These are phyloP conservation scores for Termitomyces sp. DNA, from an alignment of 768 basidiomycete genomes.

Conservation along the genomic window DNA sequence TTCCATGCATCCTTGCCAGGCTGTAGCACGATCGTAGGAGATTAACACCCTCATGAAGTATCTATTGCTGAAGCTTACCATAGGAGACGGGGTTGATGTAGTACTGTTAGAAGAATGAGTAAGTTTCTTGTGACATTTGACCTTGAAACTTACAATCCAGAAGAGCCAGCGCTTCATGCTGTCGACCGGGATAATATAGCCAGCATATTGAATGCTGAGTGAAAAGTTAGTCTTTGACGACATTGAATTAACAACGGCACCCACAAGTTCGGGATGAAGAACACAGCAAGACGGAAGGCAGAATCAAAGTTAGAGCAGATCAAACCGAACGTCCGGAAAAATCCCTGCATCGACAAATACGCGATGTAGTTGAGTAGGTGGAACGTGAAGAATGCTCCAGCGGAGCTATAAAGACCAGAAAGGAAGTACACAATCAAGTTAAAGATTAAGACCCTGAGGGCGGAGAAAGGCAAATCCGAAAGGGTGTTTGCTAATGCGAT, in stretches of 20 bases:
- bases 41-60: neutral
- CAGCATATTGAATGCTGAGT: slow-evolving; percentile 56
- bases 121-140: neutral
- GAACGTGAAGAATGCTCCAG: slow-evolving; percentile 48
- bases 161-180: slow-evolving; percentile 81
- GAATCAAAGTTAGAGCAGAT: slow-evolving; percentile 43
- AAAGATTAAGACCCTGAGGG: slow-evolving; percentile 53
- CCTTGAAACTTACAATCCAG: slow-evolving; percentile 65
- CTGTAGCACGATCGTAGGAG: slow-evolving; percentile 24
- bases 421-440: slow-evolving; percentile 71
- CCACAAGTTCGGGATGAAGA: slow-evolving; percentile 75
- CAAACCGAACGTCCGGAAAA: slow-evolving; percentile 74
- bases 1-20: slow-evolving; percentile 76
- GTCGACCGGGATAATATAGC: slow-evolving; percentile 63
- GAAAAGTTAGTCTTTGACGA: neutral
- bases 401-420: slow-evolving; percentile 42
- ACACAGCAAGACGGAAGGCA: slow-evolving; percentile 48
- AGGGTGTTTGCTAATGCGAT: slow-evolving; percentile 63
- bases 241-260: slow-evolving; percentile 9
- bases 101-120: slow-evolving; percentile 38
- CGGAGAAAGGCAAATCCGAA: slow-evolving; percentile 68
- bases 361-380: slow-evolving; percentile 63
- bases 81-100: slow-evolving; percentile 80
- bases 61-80: slow-evolving; percentile 34
- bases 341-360: slow-evolving; percentile 74